phyloP scores from a whole-genome alignment of 2,329 filamentous ascomycete genomes.

The Waltergamsia citrina region DNA sequence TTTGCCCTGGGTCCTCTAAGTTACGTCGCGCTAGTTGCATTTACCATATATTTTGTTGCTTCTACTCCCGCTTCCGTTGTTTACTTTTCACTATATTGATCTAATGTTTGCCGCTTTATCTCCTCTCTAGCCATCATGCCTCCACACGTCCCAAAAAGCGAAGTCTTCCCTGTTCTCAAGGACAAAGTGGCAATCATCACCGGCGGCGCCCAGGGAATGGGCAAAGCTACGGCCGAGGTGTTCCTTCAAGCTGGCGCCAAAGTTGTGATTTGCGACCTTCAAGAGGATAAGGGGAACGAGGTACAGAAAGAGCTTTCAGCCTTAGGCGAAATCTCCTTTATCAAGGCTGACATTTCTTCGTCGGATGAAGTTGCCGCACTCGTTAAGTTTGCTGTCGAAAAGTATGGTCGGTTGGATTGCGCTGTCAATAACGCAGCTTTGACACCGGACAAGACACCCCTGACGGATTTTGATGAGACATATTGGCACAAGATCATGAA shows the following conservation, averaged over 20 bases:
- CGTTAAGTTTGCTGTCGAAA: conserved; percentile 9
- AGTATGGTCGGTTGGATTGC: conserved; percentile 9
- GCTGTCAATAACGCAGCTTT: conserved; percentile 10
- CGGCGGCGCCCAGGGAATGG: conserved; percentile 19
- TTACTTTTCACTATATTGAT: too few species aligned
- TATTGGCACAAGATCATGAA: conserved; percentile 11
- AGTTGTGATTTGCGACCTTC: conserved; percentile 20
- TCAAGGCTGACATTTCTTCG: conserved; percentile 9
- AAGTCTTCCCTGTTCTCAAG: conserved; percentile 9
- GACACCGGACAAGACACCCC: conserved; percentile 9
- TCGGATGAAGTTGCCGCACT: conserved; percentile 8
- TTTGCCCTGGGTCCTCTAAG: too few species aligned
- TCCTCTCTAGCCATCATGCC: conserved; percentile 6
- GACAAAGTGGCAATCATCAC: conserved; percentile 19
- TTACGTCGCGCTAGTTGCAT: too few species aligned
- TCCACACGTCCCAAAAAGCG: conserved; percentile 7
- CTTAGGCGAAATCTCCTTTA: conserved; percentile 8
- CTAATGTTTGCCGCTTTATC: too few species aligned
- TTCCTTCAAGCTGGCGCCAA: conserved; percentile 20
- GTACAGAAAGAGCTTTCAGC: conserved; percentile 8
- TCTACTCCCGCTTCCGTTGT: too few species aligned
- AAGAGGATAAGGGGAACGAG: conserved; percentile 8
- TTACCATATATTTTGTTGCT: too few species aligned
- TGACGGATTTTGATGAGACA: conserved; percentile 9
- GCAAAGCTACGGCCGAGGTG: conserved; percentile 17